A percentile compares a stretch with the other conserved stretches of the same genome.
Evolutionary conservation across 2,329 filamentous ascomycete species (phyloP).

Genomic region (Aureobasidium sp.): DNA sequence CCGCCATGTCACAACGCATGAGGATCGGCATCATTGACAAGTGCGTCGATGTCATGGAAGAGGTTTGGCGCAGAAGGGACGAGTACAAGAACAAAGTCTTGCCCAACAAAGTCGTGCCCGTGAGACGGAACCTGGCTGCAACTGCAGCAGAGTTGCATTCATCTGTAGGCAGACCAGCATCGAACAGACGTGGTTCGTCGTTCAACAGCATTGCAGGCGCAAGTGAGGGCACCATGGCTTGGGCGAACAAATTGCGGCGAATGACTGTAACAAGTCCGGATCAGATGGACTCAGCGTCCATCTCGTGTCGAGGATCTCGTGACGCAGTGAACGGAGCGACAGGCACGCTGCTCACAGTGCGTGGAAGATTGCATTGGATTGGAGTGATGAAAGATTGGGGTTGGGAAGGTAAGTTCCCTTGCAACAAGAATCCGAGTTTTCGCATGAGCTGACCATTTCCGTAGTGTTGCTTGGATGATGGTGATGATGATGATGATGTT

Average conservation of each 20-base stretch:
- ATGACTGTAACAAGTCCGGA: not conserved
- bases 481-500: not conserved
- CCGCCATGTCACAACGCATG: slow-evolving; percentile 51
- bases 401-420: slow-evolving; percentile 57
- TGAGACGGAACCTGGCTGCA: slow-evolving; percentile 27
- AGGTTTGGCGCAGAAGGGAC: slow-evolving; percentile 60
- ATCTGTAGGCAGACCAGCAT: not conserved
- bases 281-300: not conserved
- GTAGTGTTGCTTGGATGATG: slow-evolving; percentile 33
- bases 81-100: slow-evolving; percentile 33
- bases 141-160: slow-evolving; percentile 25
- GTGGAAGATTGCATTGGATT: slow-evolving; percentile 59
- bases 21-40: slow-evolving; percentile 61
- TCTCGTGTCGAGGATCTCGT: slow-evolving; percentile 8
- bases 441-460: slow-evolving; percentile 11
- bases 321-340: slow-evolving; percentile 31
- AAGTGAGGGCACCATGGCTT: slow-evolving; percentile 14
- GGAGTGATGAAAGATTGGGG: slow-evolving; percentile 64
- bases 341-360: slow-evolving; percentile 55
- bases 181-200: not conserved
- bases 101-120: slow-evolving; percentile 19
- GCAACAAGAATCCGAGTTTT: not conserved
- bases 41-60: slow-evolving; percentile 55
- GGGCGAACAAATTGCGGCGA: slow-evolving; percentile 5
- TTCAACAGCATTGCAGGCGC: slow-evolving; percentile 8